These are phyloP conservation scores for Globisporangium megalacanthum DNA, from an alignment of 352 stramenopile species.

Conservation along the genomic window DNA sequence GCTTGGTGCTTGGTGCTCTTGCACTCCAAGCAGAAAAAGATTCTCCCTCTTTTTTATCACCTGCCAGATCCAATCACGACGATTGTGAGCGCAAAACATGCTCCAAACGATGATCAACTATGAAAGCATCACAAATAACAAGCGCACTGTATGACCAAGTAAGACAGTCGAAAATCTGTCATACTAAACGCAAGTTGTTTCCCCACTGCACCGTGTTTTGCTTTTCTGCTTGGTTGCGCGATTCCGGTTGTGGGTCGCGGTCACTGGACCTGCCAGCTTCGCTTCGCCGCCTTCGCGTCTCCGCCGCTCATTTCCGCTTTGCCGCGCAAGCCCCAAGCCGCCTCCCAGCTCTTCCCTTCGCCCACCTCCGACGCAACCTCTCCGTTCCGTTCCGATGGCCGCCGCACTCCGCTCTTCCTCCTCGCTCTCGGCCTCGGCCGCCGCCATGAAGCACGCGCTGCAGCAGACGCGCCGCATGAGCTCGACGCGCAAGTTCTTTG, in stretches of 20 bases:
- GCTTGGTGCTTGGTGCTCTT: too few relatives aligned
- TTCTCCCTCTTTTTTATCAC: too few relatives aligned
- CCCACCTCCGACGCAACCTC: background rate
- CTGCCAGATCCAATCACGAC: too few relatives aligned
- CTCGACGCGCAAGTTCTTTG: conserved; percentile 95
- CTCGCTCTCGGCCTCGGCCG: conserved; percentile 3
- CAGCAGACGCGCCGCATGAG: conserved; percentile 59
- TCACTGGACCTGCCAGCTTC: too few relatives aligned
- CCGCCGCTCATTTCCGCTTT: conserved; percentile 41
- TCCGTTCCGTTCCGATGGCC: conserved; percentile 21
- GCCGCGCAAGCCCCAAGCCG: conserved; percentile 24
- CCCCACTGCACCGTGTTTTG: too few relatives aligned
- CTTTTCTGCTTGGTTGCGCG: background rate
- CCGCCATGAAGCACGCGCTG: conserved; percentile 25
- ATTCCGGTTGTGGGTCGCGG: background rate
- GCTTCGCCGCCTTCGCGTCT: background rate
- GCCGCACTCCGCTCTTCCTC: conserved; percentile 12
- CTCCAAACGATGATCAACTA: too few relatives aligned
- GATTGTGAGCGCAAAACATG: too few relatives aligned
- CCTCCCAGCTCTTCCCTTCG: conserved; percentile 6
- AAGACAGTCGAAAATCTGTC: too few relatives aligned
- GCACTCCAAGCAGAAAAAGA: too few relatives aligned
- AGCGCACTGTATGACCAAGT: too few relatives aligned
- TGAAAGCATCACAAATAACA: too few relatives aligned
- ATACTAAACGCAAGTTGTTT: too few relatives aligned